phyloP scores from a whole-genome alignment of 2,329 filamentous ascomycete species.

The Tolypocladium tropicale region DNA sequence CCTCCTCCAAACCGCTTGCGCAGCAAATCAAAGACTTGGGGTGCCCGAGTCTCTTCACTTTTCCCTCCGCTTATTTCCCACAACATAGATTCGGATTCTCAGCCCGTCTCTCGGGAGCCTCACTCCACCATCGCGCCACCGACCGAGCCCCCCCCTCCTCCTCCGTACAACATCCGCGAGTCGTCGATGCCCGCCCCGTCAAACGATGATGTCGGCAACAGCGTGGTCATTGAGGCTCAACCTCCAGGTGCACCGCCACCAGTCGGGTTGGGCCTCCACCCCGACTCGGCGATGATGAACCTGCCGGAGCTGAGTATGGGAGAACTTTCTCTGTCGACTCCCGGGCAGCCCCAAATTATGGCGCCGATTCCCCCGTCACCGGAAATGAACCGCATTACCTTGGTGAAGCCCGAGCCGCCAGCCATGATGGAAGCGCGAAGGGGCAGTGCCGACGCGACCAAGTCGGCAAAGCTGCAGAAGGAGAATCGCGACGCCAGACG shows the following conservation, averaged over 20 bases:
- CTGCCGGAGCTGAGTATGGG: constrained; percentile 6
- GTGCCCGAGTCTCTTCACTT: constrained; percentile 23
- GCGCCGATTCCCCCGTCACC: constrained; percentile 19
- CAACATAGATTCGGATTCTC: constrained; percentile 15
- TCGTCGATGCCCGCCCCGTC: neutral
- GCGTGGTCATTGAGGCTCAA: neutral
- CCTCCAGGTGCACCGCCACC: neutral
- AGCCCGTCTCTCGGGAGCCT: constrained; percentile 14
- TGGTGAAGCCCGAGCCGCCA: constrained; percentile 12
- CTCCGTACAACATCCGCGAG: constrained; percentile 3
- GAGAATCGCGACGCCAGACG: constrained; percentile 12
- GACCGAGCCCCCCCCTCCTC: constrained; percentile 11
- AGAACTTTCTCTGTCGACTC: constrained; percentile 9
- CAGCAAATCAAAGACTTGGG: constrained; percentile 25
- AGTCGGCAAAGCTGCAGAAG: constrained; percentile 20
- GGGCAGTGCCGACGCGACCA: constrained; percentile 9
- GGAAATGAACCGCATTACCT: constrained; percentile 11
- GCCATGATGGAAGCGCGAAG: neutral
- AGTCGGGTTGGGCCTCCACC: neutral
- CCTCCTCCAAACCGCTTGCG: constrained; percentile 10
- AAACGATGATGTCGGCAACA: neutral
- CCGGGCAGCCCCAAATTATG: constrained; percentile 16
- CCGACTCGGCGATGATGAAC: neutral
- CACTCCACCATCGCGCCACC: constrained; percentile 5
- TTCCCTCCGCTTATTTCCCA: constrained; percentile 27